Conservation (phyloP, 805 yeast genomes). For the Metschnikowia picachoensis region DNA sequence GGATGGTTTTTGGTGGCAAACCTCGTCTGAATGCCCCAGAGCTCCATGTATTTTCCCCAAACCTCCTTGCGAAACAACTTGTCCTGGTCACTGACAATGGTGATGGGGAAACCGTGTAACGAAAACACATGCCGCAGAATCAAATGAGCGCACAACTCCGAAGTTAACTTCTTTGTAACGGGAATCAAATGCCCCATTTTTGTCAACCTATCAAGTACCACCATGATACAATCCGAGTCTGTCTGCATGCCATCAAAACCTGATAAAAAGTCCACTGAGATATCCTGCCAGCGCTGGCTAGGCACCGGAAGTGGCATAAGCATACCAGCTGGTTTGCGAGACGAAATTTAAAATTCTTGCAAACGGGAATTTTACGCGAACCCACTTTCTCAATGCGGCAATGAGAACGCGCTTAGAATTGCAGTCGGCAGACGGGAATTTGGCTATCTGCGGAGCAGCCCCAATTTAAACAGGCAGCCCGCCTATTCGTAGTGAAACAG, state of each 20-base stretch:
- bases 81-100: neutral
- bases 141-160: neutral
- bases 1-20: neutral
- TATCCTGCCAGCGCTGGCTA: neutral
- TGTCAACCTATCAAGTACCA: neutral
- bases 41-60: neutral
- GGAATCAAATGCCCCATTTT: neutral
- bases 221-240: neutral
- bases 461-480: too few relatives aligned
- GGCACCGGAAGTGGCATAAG: conserved; percentile 1
- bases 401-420: too few relatives aligned
- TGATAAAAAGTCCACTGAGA: neutral
- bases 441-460: too few relatives aligned
- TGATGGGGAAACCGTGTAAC: neutral
- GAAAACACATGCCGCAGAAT: neutral
- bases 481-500: too few relatives aligned
- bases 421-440: too few relatives aligned
- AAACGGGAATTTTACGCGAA: too few relatives aligned
- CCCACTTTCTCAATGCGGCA: too few relatives aligned
- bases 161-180: neutral
- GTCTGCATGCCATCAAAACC: neutral
- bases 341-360: neutral
- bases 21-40: neutral
- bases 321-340: neutral
- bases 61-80: neutral